phyloP scores from a whole-genome alignment of 148 eudicot genomes.

The Chenopodium album region DNA sequence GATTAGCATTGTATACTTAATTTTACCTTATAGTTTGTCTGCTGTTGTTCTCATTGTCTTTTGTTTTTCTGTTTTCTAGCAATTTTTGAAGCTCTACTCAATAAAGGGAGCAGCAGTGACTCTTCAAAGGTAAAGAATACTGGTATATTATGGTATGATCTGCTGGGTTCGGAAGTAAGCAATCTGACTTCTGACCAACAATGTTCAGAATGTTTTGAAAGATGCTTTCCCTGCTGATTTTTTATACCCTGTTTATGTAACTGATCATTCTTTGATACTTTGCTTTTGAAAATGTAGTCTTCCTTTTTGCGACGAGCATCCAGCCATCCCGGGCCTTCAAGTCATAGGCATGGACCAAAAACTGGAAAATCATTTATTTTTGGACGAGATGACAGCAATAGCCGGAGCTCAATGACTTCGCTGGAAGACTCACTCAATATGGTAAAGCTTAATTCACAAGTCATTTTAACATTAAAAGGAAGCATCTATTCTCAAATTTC shows the following conservation, averaged over 20 bases:
- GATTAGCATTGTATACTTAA: constrained; percentile 4
- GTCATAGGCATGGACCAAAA: constrained; percentile 50
- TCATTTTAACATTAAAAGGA: not conserved
- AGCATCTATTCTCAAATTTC: not conserved
- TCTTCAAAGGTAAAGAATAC: constrained; percentile 61
- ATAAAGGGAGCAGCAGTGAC: constrained; percentile 42
- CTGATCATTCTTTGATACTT: constrained; percentile 3
- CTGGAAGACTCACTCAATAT: constrained; percentile 60
- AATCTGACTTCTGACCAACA: no score
- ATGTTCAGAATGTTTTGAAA: not conserved
- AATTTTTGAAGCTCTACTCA: constrained; percentile 52
- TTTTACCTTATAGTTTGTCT: constrained; percentile 1
- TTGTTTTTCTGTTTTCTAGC: constrained; percentile 42
- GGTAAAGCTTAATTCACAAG: constrained; percentile 37
- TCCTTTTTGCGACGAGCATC: constrained; percentile 74
- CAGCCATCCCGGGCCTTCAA: constrained; percentile 50
- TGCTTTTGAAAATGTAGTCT: constrained; percentile 52
- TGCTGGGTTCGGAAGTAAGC: not conserved
- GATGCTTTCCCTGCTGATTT: not conserved
- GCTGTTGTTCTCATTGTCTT: constrained; percentile 13
- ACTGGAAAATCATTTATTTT: constrained; percentile 60
- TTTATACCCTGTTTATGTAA: not conserved
- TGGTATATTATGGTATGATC: not conserved
- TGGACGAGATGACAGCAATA: constrained; percentile 93
- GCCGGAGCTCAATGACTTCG: constrained; percentile 58